These are phyloP conservation scores for Trichopus zeylanicus DNA, from an alignment of 116 monocot species.

Conservation along the genomic window DNA sequence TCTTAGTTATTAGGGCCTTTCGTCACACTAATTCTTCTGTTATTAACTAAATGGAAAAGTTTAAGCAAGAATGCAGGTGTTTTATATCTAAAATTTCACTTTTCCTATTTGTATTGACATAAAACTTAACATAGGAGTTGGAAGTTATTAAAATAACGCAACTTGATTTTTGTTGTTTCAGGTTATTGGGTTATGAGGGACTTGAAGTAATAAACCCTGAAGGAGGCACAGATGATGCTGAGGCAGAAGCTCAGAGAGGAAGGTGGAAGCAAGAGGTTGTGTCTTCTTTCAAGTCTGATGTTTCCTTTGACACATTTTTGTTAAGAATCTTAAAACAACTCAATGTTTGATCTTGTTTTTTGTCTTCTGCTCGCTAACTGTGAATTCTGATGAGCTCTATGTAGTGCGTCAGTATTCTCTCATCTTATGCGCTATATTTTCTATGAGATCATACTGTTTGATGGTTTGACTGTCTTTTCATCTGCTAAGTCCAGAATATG, in stretches of 20 bases:
- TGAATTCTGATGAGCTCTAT: no score
- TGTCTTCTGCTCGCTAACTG: no score
- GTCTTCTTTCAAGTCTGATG: background rate
- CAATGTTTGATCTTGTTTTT: no score
- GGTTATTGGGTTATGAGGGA: conserved; percentile 91
- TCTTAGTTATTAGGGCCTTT: no score
- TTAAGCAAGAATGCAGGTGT: no score
- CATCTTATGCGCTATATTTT: no score
- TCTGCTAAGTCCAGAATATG: background rate
- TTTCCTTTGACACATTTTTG: background rate
- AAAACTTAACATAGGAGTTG: no score
- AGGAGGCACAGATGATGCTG: conserved; percentile 92
- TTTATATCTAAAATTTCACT: no score
- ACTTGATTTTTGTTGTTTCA: conserved; percentile 12
- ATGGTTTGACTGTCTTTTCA: background rate
- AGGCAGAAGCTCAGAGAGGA: conserved; percentile 83
- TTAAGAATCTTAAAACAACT: background rate
- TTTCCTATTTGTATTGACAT: background rate
- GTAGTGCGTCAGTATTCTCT: no score
- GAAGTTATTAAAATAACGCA: background rate
- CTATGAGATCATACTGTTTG: no score
- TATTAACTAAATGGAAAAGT: no score
- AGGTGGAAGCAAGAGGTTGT: conserved; percentile 96
- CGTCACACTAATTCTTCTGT: no score
- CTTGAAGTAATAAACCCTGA: conserved; percentile 97